Evolutionary conservation across 1,284 basidiomycete species (phyloP), one percentile per base, ranked within the genome.

Genomic region (Tilletia walkeri): DNA sequence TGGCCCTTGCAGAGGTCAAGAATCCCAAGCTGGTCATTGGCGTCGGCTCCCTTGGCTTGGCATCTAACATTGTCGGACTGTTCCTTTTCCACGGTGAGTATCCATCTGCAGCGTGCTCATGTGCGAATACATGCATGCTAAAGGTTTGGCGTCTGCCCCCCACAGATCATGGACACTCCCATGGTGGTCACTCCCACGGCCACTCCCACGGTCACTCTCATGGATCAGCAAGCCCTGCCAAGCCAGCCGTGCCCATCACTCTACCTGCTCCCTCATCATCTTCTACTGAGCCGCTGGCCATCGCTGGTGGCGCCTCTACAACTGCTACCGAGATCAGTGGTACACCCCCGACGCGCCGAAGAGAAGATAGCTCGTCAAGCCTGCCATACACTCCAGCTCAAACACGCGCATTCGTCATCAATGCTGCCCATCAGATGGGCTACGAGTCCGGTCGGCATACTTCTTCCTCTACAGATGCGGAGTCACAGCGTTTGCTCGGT

Each of bases 31-130:
- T 99, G 5, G 89, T 99, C 45, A 92, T 98, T 3, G 85, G 95
- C 36, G 95, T 99, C 38, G 96, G 96, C 18, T 90, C 89, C 18
- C 86, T 95, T 5, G 96, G 96, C 48, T 86, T 99, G 6, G 88
- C 90, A 0, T 95, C 93, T 49, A 99, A 99, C 82, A 88, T 99
- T 48, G 88, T 98, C 66, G 95, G 96, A 18, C 85, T 99, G 36
- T 91, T 95, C 86, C 87, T 99, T 70, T 99, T 99, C 88, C 94
- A 96, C 82, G 95, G 75, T 49, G 18, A 66, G 56, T 61, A n/a
- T 4, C 1, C 24, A 18, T 18, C 7, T 7, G 12, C 2, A 7
- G n/a, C 1, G 18, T 30, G 24, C 6, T 53, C 50, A 7, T 20
- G 2, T 30, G 12, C 24, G 50, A 2, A 53, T 20, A 53, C 18